Base-by-base conservation (phyloP, 2,329 filamentous ascomycete species). In the Alternaria postmessia region DNA sequence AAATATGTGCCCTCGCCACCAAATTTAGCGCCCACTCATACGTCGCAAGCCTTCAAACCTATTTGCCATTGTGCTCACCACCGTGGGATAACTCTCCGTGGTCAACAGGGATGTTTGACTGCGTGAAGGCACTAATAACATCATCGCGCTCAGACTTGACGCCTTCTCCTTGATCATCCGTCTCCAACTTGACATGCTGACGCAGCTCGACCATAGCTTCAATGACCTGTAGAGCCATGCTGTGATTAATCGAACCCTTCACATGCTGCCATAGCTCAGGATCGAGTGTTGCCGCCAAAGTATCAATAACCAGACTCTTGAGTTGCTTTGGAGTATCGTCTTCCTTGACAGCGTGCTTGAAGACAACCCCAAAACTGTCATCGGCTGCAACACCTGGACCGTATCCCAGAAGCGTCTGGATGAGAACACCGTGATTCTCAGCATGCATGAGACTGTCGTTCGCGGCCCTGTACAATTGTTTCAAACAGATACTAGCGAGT, bases 261-360 rank as follows among this genome's bases (percentile, higher is more conserved):
- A 70, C 22, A 2, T 61, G 42, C 1, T 34, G 34, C 60, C 61
- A 69, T 2, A 69, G 22, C 20, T 57, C 55, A 2, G 34, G 5
- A 14, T 71, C 65, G 14, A 68, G 57, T 5, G 44, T 26, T 3
- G 62, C 54, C 0, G 65, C 68, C 1, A 75, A 42, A 1, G 63
- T 54, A 4, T 66, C 24, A 4, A 70, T 51, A 16, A 73, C 59
- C 0, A 74, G 58, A 0, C 59, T 5, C 4, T 59, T 52, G 3
- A 75, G 65, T 14, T 54, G 34, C 2, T 38, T n/a, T 0, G 69
- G 69, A 0, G 68, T 41, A 1, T 53, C 51, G 0, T 62, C n/a
- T 7, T 67, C 51, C 3, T 55, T 51, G n/a, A 73, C 55, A 0
- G 71, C 68, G 22, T 65, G 64, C 0, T 53, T 28, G 61, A 76